phyloP scores from a whole-genome alignment of 768 basidiomycete genomes.

The Atractiella rhizophila region DNA sequence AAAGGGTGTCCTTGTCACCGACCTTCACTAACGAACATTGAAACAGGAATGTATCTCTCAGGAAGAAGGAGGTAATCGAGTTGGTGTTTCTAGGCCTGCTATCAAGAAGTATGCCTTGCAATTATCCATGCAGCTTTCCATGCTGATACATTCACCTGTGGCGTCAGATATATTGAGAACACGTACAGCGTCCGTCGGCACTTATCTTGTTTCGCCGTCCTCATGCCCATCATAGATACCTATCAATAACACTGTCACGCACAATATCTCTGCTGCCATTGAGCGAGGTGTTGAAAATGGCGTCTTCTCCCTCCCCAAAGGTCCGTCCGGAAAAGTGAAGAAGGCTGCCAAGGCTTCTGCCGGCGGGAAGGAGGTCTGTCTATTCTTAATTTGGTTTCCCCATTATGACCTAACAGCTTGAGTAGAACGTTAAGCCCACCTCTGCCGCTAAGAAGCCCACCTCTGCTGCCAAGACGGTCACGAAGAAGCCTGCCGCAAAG shows the following conservation, averaged over 20 bases:
- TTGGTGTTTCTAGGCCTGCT: neutral
- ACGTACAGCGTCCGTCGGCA: no score
- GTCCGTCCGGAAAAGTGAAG: constrained; percentile 51
- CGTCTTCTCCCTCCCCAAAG: constrained; percentile 68
- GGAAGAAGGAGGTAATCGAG: constrained; percentile 11
- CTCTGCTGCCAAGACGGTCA: constrained; percentile 3
- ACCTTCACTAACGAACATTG: no score
- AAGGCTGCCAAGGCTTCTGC: constrained; percentile 33
- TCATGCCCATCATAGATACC: no score
- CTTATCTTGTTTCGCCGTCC: constrained; percentile 26
- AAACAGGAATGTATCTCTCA: constrained; percentile 8
- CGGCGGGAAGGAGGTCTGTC: constrained; percentile 45
- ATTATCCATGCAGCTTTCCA: no score
- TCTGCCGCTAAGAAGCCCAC: constrained; percentile 14
- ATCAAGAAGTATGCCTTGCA: no score
- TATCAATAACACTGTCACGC: no score
- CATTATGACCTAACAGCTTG: constrained; percentile 15
- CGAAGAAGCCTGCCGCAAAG: constrained; percentile 13
- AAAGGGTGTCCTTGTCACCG: no score
- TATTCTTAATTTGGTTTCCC: constrained; percentile 6
- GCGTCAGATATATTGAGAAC: no score
- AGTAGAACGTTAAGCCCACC: constrained; percentile 9
- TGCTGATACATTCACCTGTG: no score
- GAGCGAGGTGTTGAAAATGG: constrained; percentile 55
- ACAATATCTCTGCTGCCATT: constrained; percentile 60